phyloP scores from a whole-genome alignment of 139 green algal genomes.

The Gonium pectorale region DNA sequence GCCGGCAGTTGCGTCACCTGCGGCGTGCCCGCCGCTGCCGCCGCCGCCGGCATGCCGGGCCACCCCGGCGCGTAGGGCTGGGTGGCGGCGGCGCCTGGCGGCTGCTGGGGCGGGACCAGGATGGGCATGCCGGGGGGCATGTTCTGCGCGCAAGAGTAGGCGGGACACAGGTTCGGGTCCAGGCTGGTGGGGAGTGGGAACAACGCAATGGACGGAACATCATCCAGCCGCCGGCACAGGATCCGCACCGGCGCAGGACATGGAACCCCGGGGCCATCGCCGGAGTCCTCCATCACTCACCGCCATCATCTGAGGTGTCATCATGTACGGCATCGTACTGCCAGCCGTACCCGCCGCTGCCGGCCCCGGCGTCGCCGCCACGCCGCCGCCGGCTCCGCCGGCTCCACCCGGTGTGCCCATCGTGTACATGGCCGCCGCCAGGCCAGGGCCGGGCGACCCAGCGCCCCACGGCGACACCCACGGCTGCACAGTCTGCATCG shows the following conservation, averaged over 20 bases:
- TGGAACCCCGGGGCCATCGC: too few relatives aligned
- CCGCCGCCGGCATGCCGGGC: too few relatives aligned
- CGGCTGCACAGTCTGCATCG: conserved; percentile 18
- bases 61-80: neutral
- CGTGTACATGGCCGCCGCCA: neutral
- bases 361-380: neutral
- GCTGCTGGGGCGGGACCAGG: conserved; percentile 1
- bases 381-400: neutral
- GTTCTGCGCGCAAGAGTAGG: too few relatives aligned
- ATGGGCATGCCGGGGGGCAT: conserved; percentile 42
- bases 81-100: neutral
- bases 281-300: too few relatives aligned
- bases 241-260: too few relatives aligned
- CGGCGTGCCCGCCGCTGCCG: too few relatives aligned
- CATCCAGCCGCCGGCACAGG: too few relatives aligned
- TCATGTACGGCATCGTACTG: conserved; percentile 30
- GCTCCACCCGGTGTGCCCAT: too few relatives aligned
- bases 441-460: neutral
- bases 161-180: too few relatives aligned
- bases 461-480: neutral
- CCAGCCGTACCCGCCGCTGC: neutral
- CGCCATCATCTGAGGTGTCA: conserved; percentile 40
- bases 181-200: too few relatives aligned
- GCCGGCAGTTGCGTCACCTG: too few relatives aligned
- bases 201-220: too few relatives aligned